Conservation (phyloP, 345 rosid genomes). For the Dipteronia sinensis region DNA sequence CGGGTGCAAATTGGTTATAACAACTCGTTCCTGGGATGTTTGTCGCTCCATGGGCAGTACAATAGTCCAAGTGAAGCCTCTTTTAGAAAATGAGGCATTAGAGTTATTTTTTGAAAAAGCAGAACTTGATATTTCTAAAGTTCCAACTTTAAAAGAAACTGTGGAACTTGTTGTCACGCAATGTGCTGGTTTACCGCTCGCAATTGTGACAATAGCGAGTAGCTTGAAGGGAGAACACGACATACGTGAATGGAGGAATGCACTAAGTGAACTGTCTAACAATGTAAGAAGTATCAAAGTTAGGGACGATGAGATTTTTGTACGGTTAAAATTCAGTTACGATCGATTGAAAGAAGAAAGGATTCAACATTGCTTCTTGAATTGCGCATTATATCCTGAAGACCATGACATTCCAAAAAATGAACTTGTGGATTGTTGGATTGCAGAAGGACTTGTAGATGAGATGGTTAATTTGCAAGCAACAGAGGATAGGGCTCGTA, state of each 20-base stretch:
- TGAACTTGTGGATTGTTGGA: not conserved
- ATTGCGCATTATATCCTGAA: slow-evolving; percentile 27
- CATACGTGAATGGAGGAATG: slow-evolving; percentile 23
- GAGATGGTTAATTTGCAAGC: slow-evolving; percentile 6
- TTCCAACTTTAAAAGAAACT: not conserved
- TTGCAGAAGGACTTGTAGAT: slow-evolving; percentile 23
- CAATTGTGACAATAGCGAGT: slow-evolving; percentile 14
- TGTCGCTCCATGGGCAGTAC: slow-evolving; percentile 16
- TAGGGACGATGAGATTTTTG: not conserved
- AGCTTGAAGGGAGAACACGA: slow-evolving; percentile 14
- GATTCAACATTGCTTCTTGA: slow-evolving; percentile 24
- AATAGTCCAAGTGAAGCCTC: slow-evolving; percentile 14
- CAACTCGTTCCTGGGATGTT: slow-evolving; percentile 21
- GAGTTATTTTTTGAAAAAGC: slow-evolving; percentile 8
- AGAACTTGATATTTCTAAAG: not conserved
- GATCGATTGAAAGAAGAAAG: slow-evolving; percentile 10
- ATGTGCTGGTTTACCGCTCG: slow-evolving; percentile 31
- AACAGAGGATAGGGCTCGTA: no score
- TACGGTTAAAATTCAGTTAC: slow-evolving; percentile 19
- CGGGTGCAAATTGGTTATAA: slow-evolving; percentile 29
- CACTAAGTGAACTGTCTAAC: not conserved
- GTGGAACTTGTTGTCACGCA: slow-evolving; percentile 1
- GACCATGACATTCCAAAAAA: not conserved
- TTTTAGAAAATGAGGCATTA: slow-evolving; percentile 17
- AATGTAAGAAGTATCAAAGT: not conserved